These are phyloP conservation scores for Mycena sanguinolenta DNA, from an alignment of 768 basidiomycete genomes.

Conservation along the genomic window DNA sequence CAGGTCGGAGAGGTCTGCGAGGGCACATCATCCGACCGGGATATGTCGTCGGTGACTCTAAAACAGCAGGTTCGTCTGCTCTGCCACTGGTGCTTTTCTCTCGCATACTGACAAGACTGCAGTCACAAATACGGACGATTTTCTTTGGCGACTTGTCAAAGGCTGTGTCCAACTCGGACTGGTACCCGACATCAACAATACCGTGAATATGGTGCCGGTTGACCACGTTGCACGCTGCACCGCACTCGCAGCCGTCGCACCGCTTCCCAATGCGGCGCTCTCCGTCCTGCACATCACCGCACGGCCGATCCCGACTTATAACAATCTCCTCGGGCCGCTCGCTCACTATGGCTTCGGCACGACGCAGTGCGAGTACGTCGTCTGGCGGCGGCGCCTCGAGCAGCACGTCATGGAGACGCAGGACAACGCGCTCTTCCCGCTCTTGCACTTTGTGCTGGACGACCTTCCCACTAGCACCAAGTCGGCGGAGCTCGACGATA, in stretches of 20 bases:
- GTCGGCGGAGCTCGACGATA: slow-evolving; percentile 89
- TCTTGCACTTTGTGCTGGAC: slow-evolving; percentile 97
- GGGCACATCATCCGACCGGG: slow-evolving; percentile 94
- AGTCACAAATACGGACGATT: slow-evolving; percentile 99
- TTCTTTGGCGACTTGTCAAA: slow-evolving; percentile 97
- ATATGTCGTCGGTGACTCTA: slow-evolving; percentile 95
- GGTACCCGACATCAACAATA: slow-evolving; percentile 97
- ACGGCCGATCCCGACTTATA: slow-evolving; percentile 89
- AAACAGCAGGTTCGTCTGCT: slow-evolving; percentile 77
- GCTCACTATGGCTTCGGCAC: slow-evolving; percentile 85
- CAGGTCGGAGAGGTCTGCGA: slow-evolving; percentile 84
- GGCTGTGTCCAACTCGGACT: slow-evolving; percentile 98
- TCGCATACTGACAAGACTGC: not conserved
- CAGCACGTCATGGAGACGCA: slow-evolving; percentile 94
- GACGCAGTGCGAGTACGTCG: slow-evolving; percentile 86
- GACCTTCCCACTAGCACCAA: slow-evolving; percentile 98
- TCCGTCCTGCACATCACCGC: slow-evolving; percentile 90
- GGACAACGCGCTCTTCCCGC: slow-evolving; percentile 97
- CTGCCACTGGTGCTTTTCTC: not conserved
- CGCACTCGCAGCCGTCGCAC: slow-evolving; percentile 76
- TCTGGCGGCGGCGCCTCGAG: slow-evolving; percentile 93
- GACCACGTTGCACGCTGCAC: slow-evolving; percentile 93
- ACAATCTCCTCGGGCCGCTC: slow-evolving; percentile 83
- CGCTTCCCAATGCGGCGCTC: slow-evolving; percentile 60
- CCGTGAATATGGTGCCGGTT: slow-evolving; percentile 98